These are phyloP conservation scores for Epichloe bromicola DNA, from an alignment of 2,329 filamentous ascomycete species.

Conservation along the genomic window DNA sequence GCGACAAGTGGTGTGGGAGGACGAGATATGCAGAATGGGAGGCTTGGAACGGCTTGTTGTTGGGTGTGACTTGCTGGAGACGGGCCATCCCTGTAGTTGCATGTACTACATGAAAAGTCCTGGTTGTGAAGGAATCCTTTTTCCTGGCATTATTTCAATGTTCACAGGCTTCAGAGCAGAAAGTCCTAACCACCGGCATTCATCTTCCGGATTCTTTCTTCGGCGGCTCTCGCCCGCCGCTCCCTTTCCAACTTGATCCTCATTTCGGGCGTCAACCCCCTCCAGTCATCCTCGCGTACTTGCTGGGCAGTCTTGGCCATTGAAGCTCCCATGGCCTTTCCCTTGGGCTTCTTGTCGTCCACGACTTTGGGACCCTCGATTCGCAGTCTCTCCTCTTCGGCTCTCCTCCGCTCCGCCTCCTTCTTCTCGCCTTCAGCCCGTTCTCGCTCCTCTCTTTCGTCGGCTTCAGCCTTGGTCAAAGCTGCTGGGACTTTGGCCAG, in stretches of 20 bases:
- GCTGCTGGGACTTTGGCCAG: constrained; percentile 57
- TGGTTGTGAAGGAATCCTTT: too few relatives aligned
- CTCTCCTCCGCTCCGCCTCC: constrained; percentile 56
- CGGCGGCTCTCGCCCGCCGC: constrained; percentile 77
- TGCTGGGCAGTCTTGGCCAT: constrained; percentile 66
- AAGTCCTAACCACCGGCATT: constrained; percentile 11
- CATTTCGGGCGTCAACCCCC: constrained; percentile 82
- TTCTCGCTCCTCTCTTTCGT: constrained; percentile 56
- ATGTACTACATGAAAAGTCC: too few relatives aligned
- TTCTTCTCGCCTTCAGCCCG: constrained; percentile 53
- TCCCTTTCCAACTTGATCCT: constrained; percentile 74
- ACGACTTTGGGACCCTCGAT: constrained; percentile 49
- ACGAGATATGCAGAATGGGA: too few relatives aligned
- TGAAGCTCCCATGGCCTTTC: constrained; percentile 37
- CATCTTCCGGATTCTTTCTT: constrained; percentile 68
- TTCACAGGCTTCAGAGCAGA: too few relatives aligned
- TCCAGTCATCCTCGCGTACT: constrained; percentile 67
- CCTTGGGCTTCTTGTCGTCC: constrained; percentile 35
- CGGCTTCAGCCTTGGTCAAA: constrained; percentile 58
- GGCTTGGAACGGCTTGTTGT: too few relatives aligned
- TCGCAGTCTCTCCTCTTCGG: constrained; percentile 60
- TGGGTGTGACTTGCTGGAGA: too few relatives aligned
- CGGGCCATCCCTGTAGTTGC: too few relatives aligned
- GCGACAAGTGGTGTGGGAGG: too few relatives aligned
- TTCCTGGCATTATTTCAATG: too few relatives aligned